These are phyloP conservation scores for Stenogyne calaminthoides DNA, from an alignment of 305 asterid species.

Conservation along the genomic window DNA sequence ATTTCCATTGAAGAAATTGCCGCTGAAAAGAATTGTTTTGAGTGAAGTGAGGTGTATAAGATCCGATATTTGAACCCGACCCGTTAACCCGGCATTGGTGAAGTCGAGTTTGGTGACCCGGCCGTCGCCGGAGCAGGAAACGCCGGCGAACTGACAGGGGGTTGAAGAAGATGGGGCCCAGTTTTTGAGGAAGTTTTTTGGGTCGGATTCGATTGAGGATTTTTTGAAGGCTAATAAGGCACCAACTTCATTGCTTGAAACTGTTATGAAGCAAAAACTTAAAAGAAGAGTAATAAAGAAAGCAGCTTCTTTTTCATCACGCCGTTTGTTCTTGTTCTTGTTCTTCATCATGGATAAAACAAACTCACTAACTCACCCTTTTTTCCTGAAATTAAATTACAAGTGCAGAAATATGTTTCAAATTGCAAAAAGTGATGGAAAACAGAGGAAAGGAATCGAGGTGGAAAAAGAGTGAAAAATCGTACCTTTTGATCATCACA, in stretches of 20 bases:
- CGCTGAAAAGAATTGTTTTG: slow-evolving; percentile 48
- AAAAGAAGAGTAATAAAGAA: slow-evolving; percentile 39
- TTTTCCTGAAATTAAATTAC: slow-evolving; percentile 17
- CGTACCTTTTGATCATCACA: slow-evolving; percentile 27
- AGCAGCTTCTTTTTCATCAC: slow-evolving; percentile 8
- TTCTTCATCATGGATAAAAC: slow-evolving; percentile 36
- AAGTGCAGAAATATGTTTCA: slow-evolving; percentile 1
- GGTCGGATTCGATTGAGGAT: slow-evolving; percentile 65
- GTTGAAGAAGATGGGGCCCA: slow-evolving; percentile 60
- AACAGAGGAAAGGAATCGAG: background rate
- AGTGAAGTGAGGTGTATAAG: slow-evolving; percentile 56
- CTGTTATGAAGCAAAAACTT: slow-evolving; percentile 37
- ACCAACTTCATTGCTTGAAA: slow-evolving; percentile 37
- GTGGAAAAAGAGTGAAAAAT: background rate
- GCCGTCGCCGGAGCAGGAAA: slow-evolving; percentile 64
- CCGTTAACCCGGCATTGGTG: slow-evolving; percentile 57
- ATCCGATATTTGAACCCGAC: slow-evolving; percentile 59
- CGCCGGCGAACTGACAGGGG: slow-evolving; percentile 80
- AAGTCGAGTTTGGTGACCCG: slow-evolving; percentile 57
- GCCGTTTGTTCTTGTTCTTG: slow-evolving; percentile 18
- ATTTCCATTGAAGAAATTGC: slow-evolving; percentile 71
- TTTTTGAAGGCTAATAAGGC: slow-evolving; percentile 60
- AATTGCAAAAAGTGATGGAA: background rate
- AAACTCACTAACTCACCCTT: slow-evolving; percentile 8
- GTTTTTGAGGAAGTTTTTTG: slow-evolving; percentile 55